Evolutionary conservation across 352 stramenopile species (phyloP).

Genomic region (Phytophthora podocarpi): DNA sequence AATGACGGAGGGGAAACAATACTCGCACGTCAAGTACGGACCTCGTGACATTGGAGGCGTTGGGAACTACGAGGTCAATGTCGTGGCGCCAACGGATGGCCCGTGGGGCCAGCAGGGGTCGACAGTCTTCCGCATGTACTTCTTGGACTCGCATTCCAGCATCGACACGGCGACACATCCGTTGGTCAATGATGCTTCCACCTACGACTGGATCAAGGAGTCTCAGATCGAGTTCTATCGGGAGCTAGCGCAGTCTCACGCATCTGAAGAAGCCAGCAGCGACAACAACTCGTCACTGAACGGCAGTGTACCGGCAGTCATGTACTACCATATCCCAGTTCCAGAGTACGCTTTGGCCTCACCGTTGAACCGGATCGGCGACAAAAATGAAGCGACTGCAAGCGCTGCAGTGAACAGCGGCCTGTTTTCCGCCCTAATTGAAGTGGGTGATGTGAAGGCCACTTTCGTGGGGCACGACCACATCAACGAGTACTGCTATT

Average conservation of each 20-base stretch:
- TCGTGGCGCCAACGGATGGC: slow-evolving; percentile 45
- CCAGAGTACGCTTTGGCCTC: slow-evolving; percentile 46
- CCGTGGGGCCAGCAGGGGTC: slow-evolving; percentile 38
- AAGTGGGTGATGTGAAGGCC: slow-evolving; percentile 60
- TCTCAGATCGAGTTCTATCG: slow-evolving; percentile 52
- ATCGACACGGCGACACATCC: slow-evolving; percentile 38
- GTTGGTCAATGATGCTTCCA: slow-evolving; percentile 26
- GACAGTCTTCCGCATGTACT: slow-evolving; percentile 73
- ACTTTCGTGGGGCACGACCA: slow-evolving; percentile 68
- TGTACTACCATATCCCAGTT: slow-evolving; percentile 73
- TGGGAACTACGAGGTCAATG: slow-evolving; percentile 66
- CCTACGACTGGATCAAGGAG: slow-evolving; percentile 58
- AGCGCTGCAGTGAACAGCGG: slow-evolving; percentile 37
- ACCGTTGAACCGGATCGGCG: slow-evolving; percentile 22
- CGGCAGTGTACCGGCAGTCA: slow-evolving; percentile 41
- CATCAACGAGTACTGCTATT: slow-evolving; percentile 66
- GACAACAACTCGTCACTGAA: slow-evolving; percentile 15
- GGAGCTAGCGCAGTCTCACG: slow-evolving; percentile 34
- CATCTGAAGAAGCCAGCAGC: not conserved
- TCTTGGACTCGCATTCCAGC: slow-evolving; percentile 57
- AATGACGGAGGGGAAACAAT: slow-evolving; percentile 37
- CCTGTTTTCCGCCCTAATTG: slow-evolving; percentile 49
- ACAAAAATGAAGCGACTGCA: slow-evolving; percentile 37
- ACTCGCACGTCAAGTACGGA: slow-evolving; percentile 56
- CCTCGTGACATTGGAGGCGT: slow-evolving; percentile 53